These are phyloP conservation scores for Osmanthus fragrans DNA, from an alignment of 257 asterid genomes.

Conservation along the genomic window DNA sequence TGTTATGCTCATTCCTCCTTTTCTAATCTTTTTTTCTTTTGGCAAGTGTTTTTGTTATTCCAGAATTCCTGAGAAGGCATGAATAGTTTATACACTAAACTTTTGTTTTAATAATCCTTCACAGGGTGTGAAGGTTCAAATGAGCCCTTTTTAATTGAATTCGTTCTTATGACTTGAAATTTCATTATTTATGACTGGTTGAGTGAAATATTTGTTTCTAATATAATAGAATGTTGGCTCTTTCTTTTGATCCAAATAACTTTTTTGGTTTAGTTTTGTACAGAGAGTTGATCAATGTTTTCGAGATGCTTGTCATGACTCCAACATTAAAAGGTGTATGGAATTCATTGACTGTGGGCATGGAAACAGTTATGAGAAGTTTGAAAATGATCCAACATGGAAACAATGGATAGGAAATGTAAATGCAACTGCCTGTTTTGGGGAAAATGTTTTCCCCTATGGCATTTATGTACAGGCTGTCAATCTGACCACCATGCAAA, in stretches of 20 bases:
- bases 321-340: constrained; percentile 41
- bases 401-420: constrained; percentile 50
- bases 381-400: constrained; percentile 39
- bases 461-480: constrained; percentile 76
- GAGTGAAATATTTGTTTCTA: neutral
- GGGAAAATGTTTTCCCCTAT: constrained; percentile 45
- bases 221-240: neutral
- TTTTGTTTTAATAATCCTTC: neutral
- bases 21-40: neutral
- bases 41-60: neutral
- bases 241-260: constrained; percentile 1
- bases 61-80: neutral
- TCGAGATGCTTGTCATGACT: constrained; percentile 59
- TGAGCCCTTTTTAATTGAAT: neutral
- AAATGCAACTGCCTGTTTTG: constrained; percentile 68
- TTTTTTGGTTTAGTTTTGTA: constrained; percentile 12
- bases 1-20: neutral
- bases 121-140: neutral
- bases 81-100: neutral
- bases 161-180: neutral
- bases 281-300: constrained; percentile 93
- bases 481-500: constrained; percentile 49
- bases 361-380: constrained; percentile 28
- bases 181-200: neutral
- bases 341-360: constrained; percentile 71